Evolutionary conservation across 768 basidiomycete species (phyloP).

Genomic region (Termitomyces sp.): DNA sequence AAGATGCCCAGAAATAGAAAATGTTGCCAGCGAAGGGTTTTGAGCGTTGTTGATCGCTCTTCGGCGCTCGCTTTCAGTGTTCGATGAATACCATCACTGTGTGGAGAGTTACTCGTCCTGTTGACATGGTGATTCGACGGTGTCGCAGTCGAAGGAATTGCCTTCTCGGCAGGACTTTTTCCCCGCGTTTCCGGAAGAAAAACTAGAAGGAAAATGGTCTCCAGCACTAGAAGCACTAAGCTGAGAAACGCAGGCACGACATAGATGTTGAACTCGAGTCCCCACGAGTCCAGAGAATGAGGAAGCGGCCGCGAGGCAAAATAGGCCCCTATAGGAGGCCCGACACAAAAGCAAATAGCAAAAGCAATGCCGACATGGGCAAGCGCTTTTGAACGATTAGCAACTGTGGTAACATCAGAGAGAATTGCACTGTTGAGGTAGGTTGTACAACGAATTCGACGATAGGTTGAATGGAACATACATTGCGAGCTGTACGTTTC

Average conservation of each 20-base stretch:
- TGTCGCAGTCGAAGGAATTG: constrained; percentile 14
- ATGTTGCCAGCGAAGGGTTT: constrained; percentile 61
- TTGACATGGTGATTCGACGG: not conserved
- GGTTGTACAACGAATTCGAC: not conserved
- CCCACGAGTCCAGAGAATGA: constrained; percentile 44
- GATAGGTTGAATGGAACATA: constrained; percentile 32
- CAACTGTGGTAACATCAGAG: constrained; percentile 80
- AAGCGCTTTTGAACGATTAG: constrained; percentile 77
- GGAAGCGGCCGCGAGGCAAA: constrained; percentile 86
- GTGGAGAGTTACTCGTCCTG: not conserved
- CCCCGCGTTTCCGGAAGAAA: constrained; percentile 85
- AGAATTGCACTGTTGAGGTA: constrained; percentile 69
- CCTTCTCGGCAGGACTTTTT: constrained; percentile 22
- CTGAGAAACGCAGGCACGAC: constrained; percentile 86
- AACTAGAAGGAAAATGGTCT: constrained; percentile 72
- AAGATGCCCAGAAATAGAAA: constrained; percentile 86
- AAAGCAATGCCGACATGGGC: constrained; percentile 96
- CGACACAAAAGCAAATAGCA: constrained; percentile 88
- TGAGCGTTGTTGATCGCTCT: constrained; percentile 52
- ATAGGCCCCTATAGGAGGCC: constrained; percentile 93
- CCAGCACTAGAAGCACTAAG: constrained; percentile 65
- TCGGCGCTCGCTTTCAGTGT: constrained; percentile 28
- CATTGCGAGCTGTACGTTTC: constrained; percentile 96
- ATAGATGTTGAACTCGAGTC: constrained; percentile 78
- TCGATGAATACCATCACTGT: constrained; percentile 19